Evolutionary conservation across 805 yeast species (phyloP).

Genomic region (Starmerella sp.): DNA sequence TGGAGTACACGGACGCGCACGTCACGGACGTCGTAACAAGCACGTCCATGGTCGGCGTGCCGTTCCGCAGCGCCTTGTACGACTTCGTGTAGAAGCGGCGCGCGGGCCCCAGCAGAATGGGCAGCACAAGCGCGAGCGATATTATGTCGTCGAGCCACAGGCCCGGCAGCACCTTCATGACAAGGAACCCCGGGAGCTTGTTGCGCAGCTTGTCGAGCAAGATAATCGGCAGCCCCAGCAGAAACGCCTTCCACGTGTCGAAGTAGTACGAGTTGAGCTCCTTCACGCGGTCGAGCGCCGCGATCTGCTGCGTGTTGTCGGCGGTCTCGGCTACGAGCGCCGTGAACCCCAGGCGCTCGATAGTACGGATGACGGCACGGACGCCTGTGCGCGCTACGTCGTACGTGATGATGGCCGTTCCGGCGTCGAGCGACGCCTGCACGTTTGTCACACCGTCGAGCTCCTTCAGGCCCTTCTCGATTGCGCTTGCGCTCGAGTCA

Average conservation of each 20-base stretch:
- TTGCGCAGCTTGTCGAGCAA: constrained; percentile 34
- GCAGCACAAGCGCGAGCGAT: constrained; percentile 45
- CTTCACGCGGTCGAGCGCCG: constrained; percentile 51
- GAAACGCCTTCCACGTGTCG: constrained; percentile 41
- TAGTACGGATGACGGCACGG: constrained; percentile 45
- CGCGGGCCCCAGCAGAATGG: constrained; percentile 61
- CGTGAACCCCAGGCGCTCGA: constrained; percentile 44
- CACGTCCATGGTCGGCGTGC: constrained; percentile 84
- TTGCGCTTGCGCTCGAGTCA: constrained; percentile 40
- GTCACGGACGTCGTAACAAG: constrained; percentile 73
- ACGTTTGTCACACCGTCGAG: constrained; percentile 41
- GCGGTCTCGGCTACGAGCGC: constrained; percentile 38
- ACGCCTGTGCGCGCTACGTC: constrained; percentile 42
- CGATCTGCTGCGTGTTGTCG: constrained; percentile 59
- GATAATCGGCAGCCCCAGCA: constrained; percentile 53
- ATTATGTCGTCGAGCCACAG: constrained; percentile 52
- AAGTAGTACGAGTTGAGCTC: constrained; percentile 65
- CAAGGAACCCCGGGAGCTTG: constrained; percentile 28
- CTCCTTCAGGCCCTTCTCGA: constrained; percentile 37
- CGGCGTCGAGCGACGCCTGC: constrained; percentile 42
- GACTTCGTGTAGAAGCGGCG: constrained; percentile 54
- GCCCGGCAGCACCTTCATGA: constrained; percentile 43
- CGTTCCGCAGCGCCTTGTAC: constrained; percentile 51
- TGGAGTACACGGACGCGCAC: constrained; percentile 65
- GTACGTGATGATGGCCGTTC: constrained; percentile 44